Evolutionary conservation across 805 yeast species (phyloP).

Genomic region (Lachancea sp.): DNA sequence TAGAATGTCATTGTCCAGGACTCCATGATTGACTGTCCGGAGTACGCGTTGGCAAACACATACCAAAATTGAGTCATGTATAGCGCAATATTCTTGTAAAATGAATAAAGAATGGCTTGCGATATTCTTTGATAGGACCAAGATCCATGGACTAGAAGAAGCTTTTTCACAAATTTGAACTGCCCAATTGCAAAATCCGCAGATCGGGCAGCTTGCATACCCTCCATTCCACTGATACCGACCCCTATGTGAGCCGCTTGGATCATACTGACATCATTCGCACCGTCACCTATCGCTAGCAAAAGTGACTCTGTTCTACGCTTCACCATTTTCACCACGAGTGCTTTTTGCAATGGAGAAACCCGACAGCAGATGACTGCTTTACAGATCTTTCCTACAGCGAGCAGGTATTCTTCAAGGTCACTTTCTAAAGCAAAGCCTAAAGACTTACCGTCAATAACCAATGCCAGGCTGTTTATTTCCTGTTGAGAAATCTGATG

Average conservation of each 20-base stretch:
- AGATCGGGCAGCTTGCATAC: constrained; percentile 98
- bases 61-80: constrained; percentile 99
- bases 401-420: constrained; percentile 69
- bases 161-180: constrained; percentile 75
- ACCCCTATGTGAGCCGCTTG: constrained; percentile 99
- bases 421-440: constrained; percentile 79
- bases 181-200: constrained; percentile 98
- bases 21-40: constrained; percentile 94
- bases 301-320: constrained; percentile 64
- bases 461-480: constrained; percentile 72
- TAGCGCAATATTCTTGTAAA: constrained; percentile 90
- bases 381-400: constrained; percentile 78
- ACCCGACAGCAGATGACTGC: constrained; percentile 98
- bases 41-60: constrained; percentile 83
- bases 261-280: constrained; percentile 97
- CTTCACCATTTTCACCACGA: constrained; percentile 92
- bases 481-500: constrained; percentile 64
- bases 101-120: constrained; percentile 86
- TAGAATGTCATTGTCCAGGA: constrained; percentile 97
- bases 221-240: constrained; percentile 98
- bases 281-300: constrained; percentile 97
- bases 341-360: constrained; percentile 93
- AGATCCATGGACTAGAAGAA: constrained; percentile 88
- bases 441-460: constrained; percentile 91
- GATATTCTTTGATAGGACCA: constrained; percentile 97